A percentile compares a stretch with the other conserved stretches of the same genome.
Evolutionary conservation across 164 flowering plant species (phyloP).

Genomic region (Protea cynaroides): DNA sequence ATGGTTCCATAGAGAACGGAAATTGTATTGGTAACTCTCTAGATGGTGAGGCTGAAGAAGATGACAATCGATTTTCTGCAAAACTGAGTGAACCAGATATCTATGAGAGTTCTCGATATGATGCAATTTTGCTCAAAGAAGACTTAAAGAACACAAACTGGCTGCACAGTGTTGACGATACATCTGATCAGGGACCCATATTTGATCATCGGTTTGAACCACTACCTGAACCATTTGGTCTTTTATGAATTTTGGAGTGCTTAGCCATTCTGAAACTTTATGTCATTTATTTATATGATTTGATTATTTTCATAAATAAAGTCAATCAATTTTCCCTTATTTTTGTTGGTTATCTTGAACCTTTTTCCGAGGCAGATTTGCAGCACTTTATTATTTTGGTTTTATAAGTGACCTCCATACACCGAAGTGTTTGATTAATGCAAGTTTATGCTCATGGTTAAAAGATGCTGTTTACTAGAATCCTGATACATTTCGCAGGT

Average conservation of each 20-base stretch:
- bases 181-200: conserved; percentile 54
- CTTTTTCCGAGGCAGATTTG: no score
- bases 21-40: conserved; percentile 15
- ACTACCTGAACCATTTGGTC: conserved; percentile 82
- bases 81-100: conserved; percentile 51
- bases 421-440: no score
- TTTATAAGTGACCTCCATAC: no score
- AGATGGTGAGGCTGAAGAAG: conserved; percentile 32
- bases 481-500: no score
- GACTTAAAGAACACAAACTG: conserved; percentile 82
- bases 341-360: neutral
- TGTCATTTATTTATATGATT: conserved; percentile 5
- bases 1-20: conserved; percentile 37
- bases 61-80: conserved; percentile 28
- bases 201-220: conserved; percentile 79
- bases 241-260: conserved; percentile 26
- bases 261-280: neutral
- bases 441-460: no score
- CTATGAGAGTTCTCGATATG: conserved; percentile 87
- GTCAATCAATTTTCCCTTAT: neutral
- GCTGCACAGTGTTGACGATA: conserved; percentile 74
- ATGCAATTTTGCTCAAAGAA: conserved; percentile 75
- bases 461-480: no score
- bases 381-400: no score
- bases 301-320: conserved; percentile 6